Conservation (phyloP, 345 rosid genomes). For the Murraya paniculata region DNA sequence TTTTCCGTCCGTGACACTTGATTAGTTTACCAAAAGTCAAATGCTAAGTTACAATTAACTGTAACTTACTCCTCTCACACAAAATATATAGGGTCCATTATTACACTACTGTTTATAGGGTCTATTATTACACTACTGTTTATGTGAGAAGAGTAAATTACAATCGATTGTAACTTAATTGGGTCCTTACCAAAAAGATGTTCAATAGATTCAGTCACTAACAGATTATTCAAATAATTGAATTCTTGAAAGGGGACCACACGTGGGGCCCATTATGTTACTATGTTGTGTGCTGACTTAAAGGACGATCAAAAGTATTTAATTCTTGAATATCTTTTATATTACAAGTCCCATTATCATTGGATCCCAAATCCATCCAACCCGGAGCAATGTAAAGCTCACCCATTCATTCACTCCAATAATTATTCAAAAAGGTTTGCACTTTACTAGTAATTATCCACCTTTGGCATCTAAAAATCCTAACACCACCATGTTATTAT, state of each 20-base stretch:
- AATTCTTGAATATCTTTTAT: background rate
- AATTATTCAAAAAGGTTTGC: background rate
- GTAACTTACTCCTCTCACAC: too few relatives aligned
- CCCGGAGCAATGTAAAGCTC: background rate
- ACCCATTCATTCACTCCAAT: background rate
- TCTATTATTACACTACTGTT: too few relatives aligned
- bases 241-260: background rate
- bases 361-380: constrained; percentile 12
- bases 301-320: background rate
- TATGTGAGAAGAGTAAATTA: too few relatives aligned
- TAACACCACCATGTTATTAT: background rate
- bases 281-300: background rate
- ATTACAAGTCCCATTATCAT: background rate
- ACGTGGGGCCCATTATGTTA: background rate
- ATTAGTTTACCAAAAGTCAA: too few relatives aligned
- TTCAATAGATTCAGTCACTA: background rate
- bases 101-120: too few relatives aligned
- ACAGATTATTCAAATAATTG: background rate
- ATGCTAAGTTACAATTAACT: too few relatives aligned
- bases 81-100: too few relatives aligned
- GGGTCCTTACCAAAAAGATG: background rate
- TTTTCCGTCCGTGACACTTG: too few relatives aligned
- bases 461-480: background rate
- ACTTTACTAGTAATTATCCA: background rate
- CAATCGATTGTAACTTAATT: too few relatives aligned